phyloP scores from a whole-genome alignment of 202 grass and related monocot genomes.

The Carex sylvatica region DNA sequence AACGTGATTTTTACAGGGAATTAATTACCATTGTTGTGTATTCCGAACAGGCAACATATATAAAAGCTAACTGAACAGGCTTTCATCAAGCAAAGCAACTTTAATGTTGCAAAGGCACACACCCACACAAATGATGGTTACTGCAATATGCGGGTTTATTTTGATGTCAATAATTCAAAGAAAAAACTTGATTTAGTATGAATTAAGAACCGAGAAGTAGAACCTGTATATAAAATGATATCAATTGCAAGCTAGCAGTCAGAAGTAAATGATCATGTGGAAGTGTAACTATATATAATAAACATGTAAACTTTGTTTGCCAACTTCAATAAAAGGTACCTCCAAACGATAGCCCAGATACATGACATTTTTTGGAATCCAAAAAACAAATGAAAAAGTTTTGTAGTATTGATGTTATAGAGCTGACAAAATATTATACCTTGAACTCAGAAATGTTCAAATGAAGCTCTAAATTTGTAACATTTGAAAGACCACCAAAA shows the following conservation, averaged over 20 bases:
- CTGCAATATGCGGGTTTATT: neutral
- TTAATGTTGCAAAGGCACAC: neutral
- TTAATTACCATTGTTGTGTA: too few relatives aligned
- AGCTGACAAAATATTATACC: neutral
- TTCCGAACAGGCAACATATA: too few relatives aligned
- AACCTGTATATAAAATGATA: neutral
- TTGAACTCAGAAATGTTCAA: too few relatives aligned
- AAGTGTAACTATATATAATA: too few relatives aligned
- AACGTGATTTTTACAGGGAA: neutral
- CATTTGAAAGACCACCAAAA: too few relatives aligned
- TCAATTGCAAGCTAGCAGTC: neutral
- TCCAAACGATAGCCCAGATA: too few relatives aligned
- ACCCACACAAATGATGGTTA: neutral
- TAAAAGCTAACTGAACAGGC: too few relatives aligned
- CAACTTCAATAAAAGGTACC: too few relatives aligned
- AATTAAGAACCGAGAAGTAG: neutral
- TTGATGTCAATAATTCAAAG: neutral
- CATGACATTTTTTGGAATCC: neutral
- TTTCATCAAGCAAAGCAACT: too few relatives aligned
- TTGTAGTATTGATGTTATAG: neutral
- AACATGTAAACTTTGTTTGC: too few relatives aligned
- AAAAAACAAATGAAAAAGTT: neutral
- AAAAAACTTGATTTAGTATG: neutral
- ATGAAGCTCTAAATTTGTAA: too few relatives aligned
- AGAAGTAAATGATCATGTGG: too few relatives aligned